Evolutionary conservation across 768 basidiomycete genomes (phyloP).

Genomic region (Hypholoma sublateritium): DNA sequence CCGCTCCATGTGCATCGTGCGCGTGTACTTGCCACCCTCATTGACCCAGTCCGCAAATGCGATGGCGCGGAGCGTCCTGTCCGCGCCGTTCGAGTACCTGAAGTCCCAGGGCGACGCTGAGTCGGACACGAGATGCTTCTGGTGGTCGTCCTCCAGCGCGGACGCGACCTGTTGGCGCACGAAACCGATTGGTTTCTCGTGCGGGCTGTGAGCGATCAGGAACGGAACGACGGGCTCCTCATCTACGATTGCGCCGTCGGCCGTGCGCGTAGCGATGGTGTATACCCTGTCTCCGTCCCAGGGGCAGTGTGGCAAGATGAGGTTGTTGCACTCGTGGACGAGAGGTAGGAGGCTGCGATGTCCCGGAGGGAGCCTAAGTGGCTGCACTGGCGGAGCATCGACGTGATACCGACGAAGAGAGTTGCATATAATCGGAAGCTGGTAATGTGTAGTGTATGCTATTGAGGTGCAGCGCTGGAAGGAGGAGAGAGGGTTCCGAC

Average conservation of each 20-base stretch:
- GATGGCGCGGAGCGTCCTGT: slow-evolving; percentile 19
- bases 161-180: slow-evolving; percentile 26
- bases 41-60: slow-evolving; percentile 36
- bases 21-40: slow-evolving; percentile 29
- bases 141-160: slow-evolving; percentile 30
- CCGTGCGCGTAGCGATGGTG: slow-evolving; percentile 19
- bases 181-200: slow-evolving; percentile 24
- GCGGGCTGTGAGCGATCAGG: slow-evolving; percentile 21
- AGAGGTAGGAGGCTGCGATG: slow-evolving; percentile 25
- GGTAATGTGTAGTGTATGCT: background rate
- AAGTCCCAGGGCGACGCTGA: slow-evolving; percentile 29
- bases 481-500: background rate
- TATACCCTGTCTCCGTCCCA: slow-evolving; percentile 15
- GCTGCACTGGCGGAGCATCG: slow-evolving; percentile 16
- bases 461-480: background rate
- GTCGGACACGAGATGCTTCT: slow-evolving; percentile 26
- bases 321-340: slow-evolving; percentile 27
- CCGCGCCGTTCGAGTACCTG: slow-evolving; percentile 19
- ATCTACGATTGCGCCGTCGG: slow-evolving; percentile 18
- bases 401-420: slow-evolving; percentile 12
- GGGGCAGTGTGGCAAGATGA: slow-evolving; percentile 21
- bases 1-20: slow-evolving; percentile 31
- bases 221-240: slow-evolving; percentile 28
- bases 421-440: background rate
- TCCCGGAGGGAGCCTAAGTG: slow-evolving; percentile 22